These are phyloP conservation scores for Suillus bovinus DNA, from an alignment of 768 basidiomycete genomes.

Conservation along the genomic window DNA sequence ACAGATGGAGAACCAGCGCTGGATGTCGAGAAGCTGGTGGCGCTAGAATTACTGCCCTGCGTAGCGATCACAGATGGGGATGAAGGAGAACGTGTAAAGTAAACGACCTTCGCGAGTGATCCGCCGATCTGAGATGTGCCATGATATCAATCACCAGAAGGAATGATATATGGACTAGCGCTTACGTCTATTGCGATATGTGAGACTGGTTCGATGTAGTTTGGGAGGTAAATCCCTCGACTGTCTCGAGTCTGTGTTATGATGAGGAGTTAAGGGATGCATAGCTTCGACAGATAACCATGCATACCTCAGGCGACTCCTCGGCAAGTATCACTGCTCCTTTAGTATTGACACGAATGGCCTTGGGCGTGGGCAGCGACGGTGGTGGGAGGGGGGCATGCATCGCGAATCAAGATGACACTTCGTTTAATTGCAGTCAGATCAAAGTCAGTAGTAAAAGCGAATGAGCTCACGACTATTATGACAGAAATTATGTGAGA, in stretches of 20 bases:
- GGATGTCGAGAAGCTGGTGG: conserved; percentile 44
- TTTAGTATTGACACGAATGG: conserved; percentile 93
- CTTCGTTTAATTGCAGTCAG: neutral
- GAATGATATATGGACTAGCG: conserved; percentile 19
- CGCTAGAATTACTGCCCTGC: conserved; percentile 51
- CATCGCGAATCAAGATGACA: conserved; percentile 14
- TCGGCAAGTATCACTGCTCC: conserved; percentile 93
- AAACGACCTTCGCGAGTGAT: conserved; percentile 96
- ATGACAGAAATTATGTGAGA: conserved; percentile 8
- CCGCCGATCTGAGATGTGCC: conserved; percentile 77
- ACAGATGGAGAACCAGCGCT: conserved; percentile 31
- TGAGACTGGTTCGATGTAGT: conserved; percentile 95
- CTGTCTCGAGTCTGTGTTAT: conserved; percentile 79
- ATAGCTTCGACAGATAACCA: conserved; percentile 10
- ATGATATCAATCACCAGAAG: conserved; percentile 2
- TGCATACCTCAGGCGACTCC: conserved; percentile 87
- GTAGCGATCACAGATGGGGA: conserved; percentile 72
- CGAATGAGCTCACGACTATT: neutral
- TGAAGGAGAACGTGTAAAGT: conserved; percentile 93
- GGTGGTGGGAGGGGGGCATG: conserved; percentile 45
- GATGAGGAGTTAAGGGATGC: conserved; percentile 15
- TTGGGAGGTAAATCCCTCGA: conserved; percentile 95
- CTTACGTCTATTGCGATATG: conserved; percentile 97
- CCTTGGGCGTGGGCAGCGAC: conserved; percentile 76
- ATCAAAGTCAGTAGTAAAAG: conserved; percentile 4